Base-by-base conservation (phyloP, 2,329 filamentous ascomycete species). In the Diplodia scrobiculata region DNA sequence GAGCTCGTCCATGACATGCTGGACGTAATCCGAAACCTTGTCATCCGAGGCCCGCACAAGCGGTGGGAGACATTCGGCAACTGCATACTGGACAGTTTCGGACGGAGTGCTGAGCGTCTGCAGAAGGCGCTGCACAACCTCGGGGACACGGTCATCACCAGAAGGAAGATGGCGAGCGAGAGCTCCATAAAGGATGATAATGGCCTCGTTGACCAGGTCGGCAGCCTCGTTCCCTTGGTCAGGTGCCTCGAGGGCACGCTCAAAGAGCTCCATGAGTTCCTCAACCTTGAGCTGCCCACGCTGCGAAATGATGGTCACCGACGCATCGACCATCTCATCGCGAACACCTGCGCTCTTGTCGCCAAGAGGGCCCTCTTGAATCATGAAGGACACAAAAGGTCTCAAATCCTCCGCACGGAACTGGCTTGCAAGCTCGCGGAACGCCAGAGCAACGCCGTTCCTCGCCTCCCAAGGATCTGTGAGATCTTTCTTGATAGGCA, bases 141-240 rank as follows among this genome's bases (percentile, higher is more conserved):
- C 88, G 0, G 93, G 92, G 58, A 98, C 87, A 72, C 96, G 93
- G 70, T 87, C 80, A 76, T 99, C 95, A n/a, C 92, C 92, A 7
- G 87, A 79, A 70, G 90, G 87, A 67, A 99, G 81, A 81, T 99
- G 95, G 62, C 91, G 88, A 51, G 93, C 95, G 45, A 99, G 81
- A 62, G 96, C 94, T 75, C 95, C 95, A 72, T 99, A 99, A 76
- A 99, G 89, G 72, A 99, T 95, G 71, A 99, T 93, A 63, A 99
- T 93, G 19, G 96, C 95, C 79, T 99, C 95, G 71, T 97, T 97
- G 69, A 98, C 90, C 67, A 92, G 87, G 77, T 99, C 96, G 19
- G 91, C 89, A 64, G 89, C 87, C 70, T 93, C 87, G 0, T 89
- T 92, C 66, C 88, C 89, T 74, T 90, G 91, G 76, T 95, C 91